phyloP scores from a whole-genome alignment of 1,284 basidiomycete genomes.

The Entoloma clypeatum region DNA sequence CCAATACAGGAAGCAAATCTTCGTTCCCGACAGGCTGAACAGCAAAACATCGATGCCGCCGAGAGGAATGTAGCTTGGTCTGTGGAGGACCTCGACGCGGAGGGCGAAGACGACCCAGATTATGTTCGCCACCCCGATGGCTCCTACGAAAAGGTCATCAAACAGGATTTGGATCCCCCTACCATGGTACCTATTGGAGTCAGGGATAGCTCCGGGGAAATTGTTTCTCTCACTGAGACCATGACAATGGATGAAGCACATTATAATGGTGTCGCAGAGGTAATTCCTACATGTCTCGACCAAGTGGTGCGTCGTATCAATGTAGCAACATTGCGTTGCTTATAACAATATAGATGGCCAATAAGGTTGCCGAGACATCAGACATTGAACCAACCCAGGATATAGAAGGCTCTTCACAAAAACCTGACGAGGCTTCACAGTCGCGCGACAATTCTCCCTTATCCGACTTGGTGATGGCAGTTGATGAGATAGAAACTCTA shows the following conservation, averaged over 20 bases:
- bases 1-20: slow-evolving; percentile 52
- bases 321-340: neutral
- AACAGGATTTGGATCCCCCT: slow-evolving; percentile 10
- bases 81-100: slow-evolving; percentile 46
- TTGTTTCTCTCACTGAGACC: slow-evolving; percentile 34
- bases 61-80: slow-evolving; percentile 47
- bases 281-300: slow-evolving; percentile 50
- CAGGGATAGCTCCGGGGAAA: slow-evolving; percentile 41
- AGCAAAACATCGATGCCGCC: slow-evolving; percentile 46
- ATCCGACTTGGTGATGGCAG: slow-evolving; percentile 15
- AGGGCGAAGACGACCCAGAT: slow-evolving; percentile 47
- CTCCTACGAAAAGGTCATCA: slow-evolving; percentile 26
- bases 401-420: slow-evolving; percentile 20
- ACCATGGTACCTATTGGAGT: slow-evolving; percentile 43
- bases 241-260: slow-evolving; percentile 36
- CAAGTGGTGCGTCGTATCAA: slow-evolving; percentile 44
- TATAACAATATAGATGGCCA: slow-evolving; percentile 21
- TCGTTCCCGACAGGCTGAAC: slow-evolving; percentile 50
- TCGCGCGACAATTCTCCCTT: slow-evolving; percentile 10
- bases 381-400: slow-evolving; percentile 45
- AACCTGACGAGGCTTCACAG: slow-evolving; percentile 12
- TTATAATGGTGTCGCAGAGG: slow-evolving; percentile 50
- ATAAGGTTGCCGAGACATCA: slow-evolving; percentile 19
- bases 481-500: slow-evolving; percentile 14
- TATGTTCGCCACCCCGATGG: slow-evolving; percentile 38